Evolutionary conservation across 1,139 yeast species (phyloP).

Genomic region (Geotrichum fermentans): DNA sequence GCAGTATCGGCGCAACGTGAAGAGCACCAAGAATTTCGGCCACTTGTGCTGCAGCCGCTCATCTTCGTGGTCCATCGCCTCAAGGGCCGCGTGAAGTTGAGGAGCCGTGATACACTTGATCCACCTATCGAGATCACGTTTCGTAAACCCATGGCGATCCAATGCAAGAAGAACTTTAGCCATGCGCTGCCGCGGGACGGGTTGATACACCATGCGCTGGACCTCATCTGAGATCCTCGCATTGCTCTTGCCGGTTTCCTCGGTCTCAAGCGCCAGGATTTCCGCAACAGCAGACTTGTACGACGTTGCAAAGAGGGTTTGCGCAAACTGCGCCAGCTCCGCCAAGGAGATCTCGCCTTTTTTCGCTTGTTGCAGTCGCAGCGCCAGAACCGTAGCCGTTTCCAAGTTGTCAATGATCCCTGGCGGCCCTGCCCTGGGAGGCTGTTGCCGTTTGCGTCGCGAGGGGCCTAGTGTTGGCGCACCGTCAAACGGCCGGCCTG

Average conservation of each 20-base stretch:
- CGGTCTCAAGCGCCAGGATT: neutral
- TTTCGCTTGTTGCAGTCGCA: slow-evolving; percentile 8
- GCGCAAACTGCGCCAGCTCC: slow-evolving; percentile 6
- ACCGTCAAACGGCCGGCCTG: slow-evolving; percentile 4
- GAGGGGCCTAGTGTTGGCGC: neutral
- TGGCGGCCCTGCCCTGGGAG: neutral
- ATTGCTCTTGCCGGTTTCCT: neutral
- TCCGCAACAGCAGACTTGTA: neutral
- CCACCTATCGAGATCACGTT: slow-evolving; percentile 26
- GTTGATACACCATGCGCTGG: neutral
- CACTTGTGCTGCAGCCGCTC: slow-evolving; percentile 21
- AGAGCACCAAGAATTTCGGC: slow-evolving; percentile 33
- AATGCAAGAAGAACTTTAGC: slow-evolving; percentile 13
- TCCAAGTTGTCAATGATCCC: slow-evolving; percentile 7
- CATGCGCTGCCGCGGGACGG: slow-evolving; percentile 3
- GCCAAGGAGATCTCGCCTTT: slow-evolving; percentile 1
- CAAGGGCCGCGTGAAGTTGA: slow-evolving; percentile 25
- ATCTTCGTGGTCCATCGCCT: slow-evolving; percentile 23
- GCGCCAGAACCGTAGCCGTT: slow-evolving; percentile 12
- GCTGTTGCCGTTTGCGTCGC: slow-evolving; percentile 5
- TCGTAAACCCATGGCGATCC: slow-evolving; percentile 22
- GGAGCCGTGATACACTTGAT: slow-evolving; percentile 25
- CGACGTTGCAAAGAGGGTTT: slow-evolving; percentile 6
- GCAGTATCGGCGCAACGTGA: slow-evolving; percentile 30
- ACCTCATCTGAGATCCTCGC: too few species aligned